Percentiles rank a stretch among this genome's conserved stretches.
These are phyloP conservation scores for Rhizophora apiculata DNA, from an alignment of 345 rosid genomes.

Conservation along the genomic window DNA sequence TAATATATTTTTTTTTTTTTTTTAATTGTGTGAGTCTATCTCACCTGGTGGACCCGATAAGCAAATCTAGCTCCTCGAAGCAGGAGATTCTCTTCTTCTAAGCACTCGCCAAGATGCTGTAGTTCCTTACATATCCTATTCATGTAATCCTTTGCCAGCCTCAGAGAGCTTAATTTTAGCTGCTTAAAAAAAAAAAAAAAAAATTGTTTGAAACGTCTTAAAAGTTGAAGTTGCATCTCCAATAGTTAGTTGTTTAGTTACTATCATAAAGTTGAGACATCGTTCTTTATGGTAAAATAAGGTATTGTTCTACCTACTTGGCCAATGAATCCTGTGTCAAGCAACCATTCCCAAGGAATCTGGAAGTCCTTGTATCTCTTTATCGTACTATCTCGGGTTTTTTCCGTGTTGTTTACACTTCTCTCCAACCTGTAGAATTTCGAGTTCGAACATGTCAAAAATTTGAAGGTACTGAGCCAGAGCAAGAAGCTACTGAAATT, in stretches of 20 bases:
- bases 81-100: slow-evolving; percentile 43
- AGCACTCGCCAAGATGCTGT: slow-evolving; percentile 29
- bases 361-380: slow-evolving; percentile 77
- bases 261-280: slow-evolving; percentile 9
- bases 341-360: slow-evolving; percentile 97
- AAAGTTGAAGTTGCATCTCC: too few species aligned
- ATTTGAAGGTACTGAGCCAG: slow-evolving; percentile 5
- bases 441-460: slow-evolving; percentile 24
- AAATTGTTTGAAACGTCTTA: neutral
- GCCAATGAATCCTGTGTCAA: slow-evolving; percentile 68
- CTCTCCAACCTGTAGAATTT: slow-evolving; percentile 66
- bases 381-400: slow-evolving; percentile 50
- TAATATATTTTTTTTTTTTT: too few species aligned
- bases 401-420: slow-evolving; percentile 57
- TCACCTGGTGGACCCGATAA: slow-evolving; percentile 82
- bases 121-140: slow-evolving; percentile 51
- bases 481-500: slow-evolving; percentile 20
- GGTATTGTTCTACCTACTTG: slow-evolving; percentile 56
- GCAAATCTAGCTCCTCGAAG: slow-evolving; percentile 85
- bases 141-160: slow-evolving; percentile 67
- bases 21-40: neutral
- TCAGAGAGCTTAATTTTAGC: slow-evolving; percentile 70
- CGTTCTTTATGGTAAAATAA: slow-evolving; percentile 15
- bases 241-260: slow-evolving; percentile 7
- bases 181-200: slow-evolving; percentile 23